Base-by-base conservation (phyloP, 257 asterid species). In the Nicotiana knightiana region DNA sequence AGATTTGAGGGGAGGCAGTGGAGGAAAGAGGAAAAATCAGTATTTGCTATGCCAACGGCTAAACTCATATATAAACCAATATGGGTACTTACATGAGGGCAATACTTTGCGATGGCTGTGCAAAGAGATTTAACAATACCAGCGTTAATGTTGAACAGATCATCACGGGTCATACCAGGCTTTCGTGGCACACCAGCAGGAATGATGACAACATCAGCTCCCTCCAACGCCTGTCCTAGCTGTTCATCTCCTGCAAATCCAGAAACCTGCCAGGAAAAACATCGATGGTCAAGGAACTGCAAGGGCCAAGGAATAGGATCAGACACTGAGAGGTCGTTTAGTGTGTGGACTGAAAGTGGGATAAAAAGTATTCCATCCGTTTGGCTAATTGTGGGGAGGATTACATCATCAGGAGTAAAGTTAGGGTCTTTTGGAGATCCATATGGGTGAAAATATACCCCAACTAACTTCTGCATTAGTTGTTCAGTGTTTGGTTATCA, bases 231-330 rank as follows among this genome's bases (percentile, higher is more conserved):
- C 80, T 90, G 84, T 39, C 89, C 91, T 17, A 93, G 91, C 86
- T 93, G 91, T 24, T 89, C 97, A 3, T 93, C 96, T 21, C 91
- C 88, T 46, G 88, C 91, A 82, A 84, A 93, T 24, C 97, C 96
- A 79, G 86, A 84, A 73, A 93, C 94, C 97, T 92, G 85, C 17
- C 53, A 82, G 26, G 51, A 9, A 66, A 81, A 48, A 67, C 4
- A 30, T 6, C 7, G n/a, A n/a, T 53, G 63, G 63, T 28, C 79
- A 51, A 73, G 61, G 59, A 70, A 71, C 63, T 48, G 62, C 64
- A 75, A 43, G 1, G 51, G 12, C 51, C 51, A 43, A 28, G 64
- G 64, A 75, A 55, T 51, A 75, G 28, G 28, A 8, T 28, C 80
- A 75, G 64, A 75, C 64, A 53, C 46, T 75, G 62, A 55, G 15